Base-by-base conservation (phyloP, 1,284 basidiomycete species). In the Melanopsichium pennsylvanicum region DNA sequence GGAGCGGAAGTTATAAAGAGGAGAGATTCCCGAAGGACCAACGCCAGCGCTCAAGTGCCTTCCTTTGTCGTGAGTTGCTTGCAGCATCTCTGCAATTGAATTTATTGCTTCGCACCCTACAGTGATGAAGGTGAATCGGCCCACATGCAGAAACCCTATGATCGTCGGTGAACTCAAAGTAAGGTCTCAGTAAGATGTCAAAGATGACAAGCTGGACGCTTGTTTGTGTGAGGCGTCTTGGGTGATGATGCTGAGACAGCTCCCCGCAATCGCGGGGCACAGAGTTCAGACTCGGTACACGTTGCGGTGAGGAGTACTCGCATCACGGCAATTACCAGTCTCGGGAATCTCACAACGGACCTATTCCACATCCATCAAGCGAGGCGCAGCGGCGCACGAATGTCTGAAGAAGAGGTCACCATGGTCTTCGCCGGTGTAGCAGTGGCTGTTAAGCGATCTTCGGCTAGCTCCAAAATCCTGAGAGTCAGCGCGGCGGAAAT, bases 111-210 rank as follows among this genome's bases (percentile, higher is more conserved):
- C n/a, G n/a, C n/a, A n/a, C n/a, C n/a, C n/a, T n/a, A n/a, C n/a
- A 19, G 35, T 6, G 19, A 18, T 16, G 25, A 31, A 27, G 41
- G 18, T 35, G 27, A 32, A 46, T 34, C 44, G 29, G 44, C 44
- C 13, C 25, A 22, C 21, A 19, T 26, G 18, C 35, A 27, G 32
- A 46, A 45, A 27, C 13, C 42, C 42, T 44, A 35, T 19, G 34
- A 35, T 22, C 43, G n/a, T 45, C 43, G 43, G 43, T 21, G 33
- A 45, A 45, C 43, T 45, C 32, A n/a, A 27, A 36, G 15, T 32
- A 16, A n/a, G 34, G 32, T 23, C 22, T 34, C 18, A 32, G 8
- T 42, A 16, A 10, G 25, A 5, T 16, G 23, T 12, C 38, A 40
- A 6, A 34, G 26, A 41, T 10, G 11, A 16, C 16, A 12, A 19